Evolutionary conservation across 208 protist genomes (phyloP), one percentile per base, ranked within the genome.

Genomic region (Strigomonas culicis): DNA sequence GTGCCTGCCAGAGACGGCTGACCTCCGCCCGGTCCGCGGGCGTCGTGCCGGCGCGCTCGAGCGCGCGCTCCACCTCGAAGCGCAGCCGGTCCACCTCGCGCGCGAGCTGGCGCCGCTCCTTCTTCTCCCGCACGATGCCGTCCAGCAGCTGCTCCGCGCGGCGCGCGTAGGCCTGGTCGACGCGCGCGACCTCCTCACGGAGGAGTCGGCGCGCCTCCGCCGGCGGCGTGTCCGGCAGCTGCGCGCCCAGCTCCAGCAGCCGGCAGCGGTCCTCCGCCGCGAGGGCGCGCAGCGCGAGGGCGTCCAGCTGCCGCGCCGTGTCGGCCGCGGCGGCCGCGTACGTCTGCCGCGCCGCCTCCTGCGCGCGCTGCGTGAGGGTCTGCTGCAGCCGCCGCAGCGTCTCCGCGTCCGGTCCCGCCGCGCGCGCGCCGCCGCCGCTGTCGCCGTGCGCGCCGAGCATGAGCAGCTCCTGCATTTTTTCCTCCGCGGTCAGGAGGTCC

Each of bases 391-490:
- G 30, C 24, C 6, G 17, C n/a, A 10, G 36, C 25, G 25, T 30
- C 28, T 7, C n/a, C 21, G 27, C 15, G 13, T n/a, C 52, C 52
- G 13, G 13, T 31, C 27, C 60, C 43, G 50, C 25, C 27, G 28
- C 28, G 2, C 21, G 22, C 49, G 62, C 17, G 28, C 34, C 32
- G 27, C 24, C 52, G 24, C 39, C 31, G 4, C 44, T 15, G 52
- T 11, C 13, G 58, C 11, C 27, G 27, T 13, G 27, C 13, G 66
- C 66, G 28, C 69, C 61, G 17, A 82, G 70, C 75, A 80, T 72
- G 13, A 87, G 63, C 51, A 94, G 53, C 66, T 92, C 88, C 4
- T 80, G 28, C 28, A 88, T 75, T 44, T 90, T 90, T 41, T 85
- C 75, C 49, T 94, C 84, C 28, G 84, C 75, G 1, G 77, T 71